Conservation (phyloP, 495 filamentous ascomycete genomes). For the Xylaria palmicola region DNA sequence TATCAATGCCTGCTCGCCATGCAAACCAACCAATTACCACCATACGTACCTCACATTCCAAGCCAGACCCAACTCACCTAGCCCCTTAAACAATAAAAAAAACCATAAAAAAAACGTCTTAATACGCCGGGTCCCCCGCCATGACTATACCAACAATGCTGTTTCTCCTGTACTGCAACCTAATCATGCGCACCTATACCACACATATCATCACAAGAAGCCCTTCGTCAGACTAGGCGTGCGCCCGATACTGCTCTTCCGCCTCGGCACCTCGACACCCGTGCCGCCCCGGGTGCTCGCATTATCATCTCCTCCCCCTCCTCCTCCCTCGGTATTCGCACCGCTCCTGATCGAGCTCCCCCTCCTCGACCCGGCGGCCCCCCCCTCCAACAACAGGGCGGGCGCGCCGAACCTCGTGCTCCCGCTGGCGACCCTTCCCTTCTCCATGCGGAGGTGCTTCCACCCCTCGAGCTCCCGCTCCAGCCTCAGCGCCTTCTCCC, state of each 20-base stretch:
- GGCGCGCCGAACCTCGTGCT: conserved; percentile 37
- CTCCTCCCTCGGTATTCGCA: no score
- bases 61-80: background rate
- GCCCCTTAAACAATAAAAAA: background rate
- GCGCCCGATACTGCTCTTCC: conserved; percentile 56
- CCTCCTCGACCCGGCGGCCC: conserved; percentile 23
- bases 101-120: background rate
- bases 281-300: conserved; percentile 21
- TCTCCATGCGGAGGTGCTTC: conserved; percentile 72
- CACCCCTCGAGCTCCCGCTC: conserved; percentile 87
- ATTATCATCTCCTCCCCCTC: no score
- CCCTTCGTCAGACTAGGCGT: conserved; percentile 55
- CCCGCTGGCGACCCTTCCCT: conserved; percentile 35
- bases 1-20: no score
- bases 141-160: conserved; percentile 11
- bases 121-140: background rate
- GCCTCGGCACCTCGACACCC: conserved; percentile 48
- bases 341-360: conserved; percentile 39
- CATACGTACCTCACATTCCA: background rate
- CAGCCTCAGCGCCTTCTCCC: conserved; percentile 74
- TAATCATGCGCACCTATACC: background rate
- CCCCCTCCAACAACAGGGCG: background rate
- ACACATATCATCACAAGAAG: conserved; percentile 51
- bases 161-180: background rate
- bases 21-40: background rate